These are phyloP conservation scores for Fraxinus ornus DNA, from an alignment of 305 asterid species.

Conservation along the genomic window DNA sequence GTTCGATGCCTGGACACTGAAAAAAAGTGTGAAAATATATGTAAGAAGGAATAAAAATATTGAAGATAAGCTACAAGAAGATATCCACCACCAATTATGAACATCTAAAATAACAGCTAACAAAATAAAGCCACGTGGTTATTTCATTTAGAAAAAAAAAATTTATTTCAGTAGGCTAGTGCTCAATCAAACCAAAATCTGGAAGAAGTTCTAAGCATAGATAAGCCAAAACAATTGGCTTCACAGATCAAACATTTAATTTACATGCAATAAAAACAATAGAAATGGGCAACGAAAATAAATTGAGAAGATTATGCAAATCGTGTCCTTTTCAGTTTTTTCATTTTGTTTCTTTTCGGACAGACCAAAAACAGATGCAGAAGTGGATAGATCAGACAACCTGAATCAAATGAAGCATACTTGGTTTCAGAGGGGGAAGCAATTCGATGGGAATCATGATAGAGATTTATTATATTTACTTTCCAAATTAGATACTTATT, in stretches of 20 bases:
- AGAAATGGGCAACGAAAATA: neutral
- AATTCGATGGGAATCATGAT: neutral
- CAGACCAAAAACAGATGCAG: neutral
- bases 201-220: neutral
- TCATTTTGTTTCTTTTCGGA: neutral
- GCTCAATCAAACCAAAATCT: neutral
- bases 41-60: conserved; percentile 6
- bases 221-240: neutral
- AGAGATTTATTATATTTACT: neutral
- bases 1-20: conserved; percentile 86
- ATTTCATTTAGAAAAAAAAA: neutral
- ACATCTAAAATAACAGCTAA: neutral
- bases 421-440: neutral
- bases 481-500: neutral
- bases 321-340: neutral
- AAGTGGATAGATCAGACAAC: neutral
- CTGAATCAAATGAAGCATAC: neutral
- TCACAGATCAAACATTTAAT: neutral
- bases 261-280: neutral
- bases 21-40: conserved; percentile 11
- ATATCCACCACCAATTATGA: neutral
- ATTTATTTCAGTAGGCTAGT: conserved; percentile 1
- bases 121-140: neutral
- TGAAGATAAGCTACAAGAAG: neutral
- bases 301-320: neutral